These are phyloP conservation scores for Aspergillus egyptiacus DNA, from an alignment of 495 filamentous ascomycete species.

Conservation along the genomic window DNA sequence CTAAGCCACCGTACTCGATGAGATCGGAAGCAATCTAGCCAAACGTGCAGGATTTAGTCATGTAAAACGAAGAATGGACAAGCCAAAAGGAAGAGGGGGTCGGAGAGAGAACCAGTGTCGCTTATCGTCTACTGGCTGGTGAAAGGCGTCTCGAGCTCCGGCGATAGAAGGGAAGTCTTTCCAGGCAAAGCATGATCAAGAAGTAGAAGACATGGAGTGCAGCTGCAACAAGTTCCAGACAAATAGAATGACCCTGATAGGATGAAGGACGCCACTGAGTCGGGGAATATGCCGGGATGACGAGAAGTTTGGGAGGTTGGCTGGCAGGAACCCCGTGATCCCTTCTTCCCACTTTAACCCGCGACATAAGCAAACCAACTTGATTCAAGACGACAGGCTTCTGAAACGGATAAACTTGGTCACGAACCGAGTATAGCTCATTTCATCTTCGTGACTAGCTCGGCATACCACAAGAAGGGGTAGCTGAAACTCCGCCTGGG, in stretches of 20 bases:
- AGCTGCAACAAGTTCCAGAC: not conserved
- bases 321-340: constrained; percentile 13
- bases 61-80: constrained; percentile 6
- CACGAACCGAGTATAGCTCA: too few species aligned
- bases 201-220: not conserved
- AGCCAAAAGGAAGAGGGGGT: too few species aligned
- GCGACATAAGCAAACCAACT: constrained; percentile 1
- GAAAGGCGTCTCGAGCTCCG: not conserved
- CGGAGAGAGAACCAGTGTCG: not conserved
- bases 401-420: too few species aligned
- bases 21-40: constrained; percentile 4
- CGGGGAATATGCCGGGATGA: constrained; percentile 7
- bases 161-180: not conserved
- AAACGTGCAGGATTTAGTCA: constrained; percentile 15
- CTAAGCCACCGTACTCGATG: constrained; percentile 9
- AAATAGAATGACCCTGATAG: constrained; percentile 2
- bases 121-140: not conserved
- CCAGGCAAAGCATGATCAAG: not conserved
- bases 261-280: constrained; percentile 11
- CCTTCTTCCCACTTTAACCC: not conserved
- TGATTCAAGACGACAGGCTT: too few species aligned
- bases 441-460: not conserved
- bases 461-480: not conserved
- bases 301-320: constrained; percentile 3
- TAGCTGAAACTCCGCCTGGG: not conserved